Percentiles rank a stretch among this genome's conserved stretches.
Evolutionary conservation across 1,139 yeast species (phyloP).

Genomic region (Saccharomyces hybrid): DNA sequence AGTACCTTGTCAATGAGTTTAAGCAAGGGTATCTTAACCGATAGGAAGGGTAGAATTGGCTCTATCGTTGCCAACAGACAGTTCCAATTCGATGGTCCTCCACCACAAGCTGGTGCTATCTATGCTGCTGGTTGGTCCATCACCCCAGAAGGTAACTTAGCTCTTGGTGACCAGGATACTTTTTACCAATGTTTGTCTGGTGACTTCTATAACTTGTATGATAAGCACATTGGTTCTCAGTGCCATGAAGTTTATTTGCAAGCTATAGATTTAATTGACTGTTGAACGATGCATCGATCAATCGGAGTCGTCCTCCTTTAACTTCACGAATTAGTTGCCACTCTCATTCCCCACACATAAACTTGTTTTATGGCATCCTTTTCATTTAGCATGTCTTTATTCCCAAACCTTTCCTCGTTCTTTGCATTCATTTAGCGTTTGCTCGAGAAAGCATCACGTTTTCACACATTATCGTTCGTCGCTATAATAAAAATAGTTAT

Average conservation of each 20-base stretch:
- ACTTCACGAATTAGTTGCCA: background rate
- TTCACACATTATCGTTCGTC: background rate
- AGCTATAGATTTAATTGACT: slow-evolving; percentile 54
- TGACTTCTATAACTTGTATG: slow-evolving; percentile 77
- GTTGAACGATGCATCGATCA: slow-evolving; percentile 34
- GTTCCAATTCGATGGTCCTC: slow-evolving; percentile 87
- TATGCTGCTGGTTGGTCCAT: slow-evolving; percentile 82
- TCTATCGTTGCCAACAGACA: slow-evolving; percentile 82
- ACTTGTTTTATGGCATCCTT: slow-evolving; percentile 12
- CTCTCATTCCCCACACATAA: background rate
- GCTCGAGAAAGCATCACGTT: background rate
- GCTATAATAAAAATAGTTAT: slow-evolving; percentile 1
- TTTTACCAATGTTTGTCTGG: slow-evolving; percentile 83
- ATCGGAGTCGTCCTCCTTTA: background rate
- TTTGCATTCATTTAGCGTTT: background rate
- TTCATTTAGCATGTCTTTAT: slow-evolving; percentile 10
- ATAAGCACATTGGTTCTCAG: slow-evolving; percentile 56
- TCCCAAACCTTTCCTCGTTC: background rate
- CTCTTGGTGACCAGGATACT: slow-evolving; percentile 55
- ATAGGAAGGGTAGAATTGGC: slow-evolving; percentile 64
- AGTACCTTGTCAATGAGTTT: slow-evolving; percentile 52
- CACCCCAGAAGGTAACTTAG: slow-evolving; percentile 57
- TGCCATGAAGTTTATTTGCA: slow-evolving; percentile 59
- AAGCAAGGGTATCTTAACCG: slow-evolving; percentile 48
- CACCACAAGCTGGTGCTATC: slow-evolving; percentile 85